Evolutionary conservation across 257 asterid species (phyloP), one percentile per base, ranked within the genome.

Genomic region (Apocynum venetum): DNA sequence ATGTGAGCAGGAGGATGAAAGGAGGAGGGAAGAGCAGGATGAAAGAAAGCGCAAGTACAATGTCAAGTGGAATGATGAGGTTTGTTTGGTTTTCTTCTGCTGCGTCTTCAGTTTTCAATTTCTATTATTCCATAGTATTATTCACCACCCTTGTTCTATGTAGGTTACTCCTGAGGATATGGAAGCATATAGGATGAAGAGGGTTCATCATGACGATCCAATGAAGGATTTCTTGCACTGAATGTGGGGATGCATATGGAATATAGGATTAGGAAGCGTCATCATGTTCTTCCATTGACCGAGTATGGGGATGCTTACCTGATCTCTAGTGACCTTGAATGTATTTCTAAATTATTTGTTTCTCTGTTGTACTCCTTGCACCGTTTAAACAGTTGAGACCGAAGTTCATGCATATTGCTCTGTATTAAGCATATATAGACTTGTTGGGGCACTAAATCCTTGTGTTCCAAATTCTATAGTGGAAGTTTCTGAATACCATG

Each of bases 1-100:
- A 36, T 66, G 73, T 31, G 76, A 25, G 70, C 80, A 95, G 98
- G 98, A 93, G 95, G 96, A 95, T 40, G 91, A 82, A 75, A 84
- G 90, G 93, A 86, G 49, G 85, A 89, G 90, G 85, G 98, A 88
- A 75, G 97, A 87, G 81, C 88, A 83, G 77, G 98, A 93, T 84
- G 99, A 95, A 82, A 91, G 97, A 79, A 95, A 95, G 67, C 89
- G 97, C 79, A 93, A 91, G 79, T 95, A 89, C 78, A 93, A 95
- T 41, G 97, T 95, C 81, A 93, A 89, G 88, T 93, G 94, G 92
- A 89, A 91, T 25, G 96, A 91, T n/a, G 97, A 93, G 97, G 98
- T 93, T 80, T 31, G 81, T 74, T 13, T 51, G 12, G 38, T 59
- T 57, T 40, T 4, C 75, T 2, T 36, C 55, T 36, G 41, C 63